Evolutionary conservation across 1,284 basidiomycete species (phyloP).

Genomic region (Puccinia hordei): DNA sequence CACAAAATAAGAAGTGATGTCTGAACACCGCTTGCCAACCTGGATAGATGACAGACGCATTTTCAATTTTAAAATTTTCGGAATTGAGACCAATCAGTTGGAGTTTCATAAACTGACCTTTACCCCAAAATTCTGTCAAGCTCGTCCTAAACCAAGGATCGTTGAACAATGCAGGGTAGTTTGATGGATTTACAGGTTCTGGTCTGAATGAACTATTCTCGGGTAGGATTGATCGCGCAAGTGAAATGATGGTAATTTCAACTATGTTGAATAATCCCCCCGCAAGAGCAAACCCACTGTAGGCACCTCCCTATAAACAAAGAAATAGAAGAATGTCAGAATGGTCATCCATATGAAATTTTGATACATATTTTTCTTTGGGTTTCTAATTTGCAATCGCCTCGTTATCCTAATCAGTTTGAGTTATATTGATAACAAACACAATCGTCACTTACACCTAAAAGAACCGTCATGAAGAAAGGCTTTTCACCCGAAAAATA

Average conservation of each 20-base stretch:
- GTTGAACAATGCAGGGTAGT: slow-evolving; percentile 50
- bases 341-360: too few relatives aligned
- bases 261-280: slow-evolving; percentile 44
- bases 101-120: slow-evolving; percentile 24
- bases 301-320: slow-evolving; percentile 18
- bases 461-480: slow-evolving; percentile 9
- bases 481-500: slow-evolving; percentile 12
- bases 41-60: background rate
- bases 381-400: too few relatives aligned
- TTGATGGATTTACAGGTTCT: slow-evolving; percentile 26
- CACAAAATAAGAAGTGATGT: slow-evolving; percentile 47
- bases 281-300: slow-evolving; percentile 25
- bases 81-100: background rate
- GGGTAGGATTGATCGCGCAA: slow-evolving; percentile 16
- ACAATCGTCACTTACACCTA: slow-evolving; percentile 3
- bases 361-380: too few relatives aligned
- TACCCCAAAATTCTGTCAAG: slow-evolving; percentile 45
- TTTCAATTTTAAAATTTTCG: background rate
- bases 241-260: slow-evolving; percentile 11
- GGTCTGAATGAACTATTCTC: slow-evolving; percentile 29
- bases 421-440: background rate
- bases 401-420: background rate
- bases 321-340: background rate
- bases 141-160: slow-evolving; percentile 26
- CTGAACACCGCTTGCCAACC: slow-evolving; percentile 50